These are phyloP conservation scores for Bruguiera parviflora DNA, from an alignment of 345 rosid species.

Conservation along the genomic window DNA sequence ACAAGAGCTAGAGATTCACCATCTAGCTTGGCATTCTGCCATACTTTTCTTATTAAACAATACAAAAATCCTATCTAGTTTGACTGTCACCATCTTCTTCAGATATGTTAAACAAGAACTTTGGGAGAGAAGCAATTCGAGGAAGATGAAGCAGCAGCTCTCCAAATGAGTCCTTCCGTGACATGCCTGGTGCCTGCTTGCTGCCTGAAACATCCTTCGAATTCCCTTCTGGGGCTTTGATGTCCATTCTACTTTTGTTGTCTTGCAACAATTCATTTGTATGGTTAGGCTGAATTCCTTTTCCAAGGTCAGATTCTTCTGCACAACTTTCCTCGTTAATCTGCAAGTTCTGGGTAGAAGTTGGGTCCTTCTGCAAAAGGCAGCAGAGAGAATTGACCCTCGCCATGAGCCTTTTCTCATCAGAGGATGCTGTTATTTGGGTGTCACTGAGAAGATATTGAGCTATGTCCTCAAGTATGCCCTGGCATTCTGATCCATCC, in stretches of 20 bases:
- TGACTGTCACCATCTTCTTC: slow-evolving; percentile 70
- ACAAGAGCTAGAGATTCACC: slow-evolving; percentile 7
- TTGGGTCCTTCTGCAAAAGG: slow-evolving; percentile 81
- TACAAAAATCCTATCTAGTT: slow-evolving; percentile 36
- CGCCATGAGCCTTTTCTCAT: slow-evolving; percentile 93
- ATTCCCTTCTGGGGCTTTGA: slow-evolving; percentile 39
- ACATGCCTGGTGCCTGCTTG: slow-evolving; percentile 65
- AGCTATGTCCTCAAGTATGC: slow-evolving; percentile 68
- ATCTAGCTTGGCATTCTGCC: slow-evolving; percentile 5
- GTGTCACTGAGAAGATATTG: slow-evolving; percentile 80
- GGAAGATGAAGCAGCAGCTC: slow-evolving; percentile 89
- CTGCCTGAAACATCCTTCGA: slow-evolving; percentile 45
- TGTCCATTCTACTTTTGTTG: slow-evolving; percentile 22
- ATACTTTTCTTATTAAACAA: slow-evolving; percentile 12
- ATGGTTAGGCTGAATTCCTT: slow-evolving; percentile 30
- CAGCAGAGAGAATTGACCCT: slow-evolving; percentile 95
- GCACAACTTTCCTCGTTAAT: slow-evolving; percentile 39
- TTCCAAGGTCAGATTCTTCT: slow-evolving; percentile 25
- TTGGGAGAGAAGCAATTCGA: slow-evolving; percentile 82
- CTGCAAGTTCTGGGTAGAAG: slow-evolving; percentile 47
- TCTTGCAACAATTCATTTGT: slow-evolving; percentile 30
- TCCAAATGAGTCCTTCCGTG: slow-evolving; percentile 81
- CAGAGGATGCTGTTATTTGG: slow-evolving; percentile 63
- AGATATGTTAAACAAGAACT: slow-evolving; percentile 86
- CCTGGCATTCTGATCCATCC: slow-evolving; percentile 43